Conservation (phyloP, 495 filamentous ascomycete species). For the Aspergillus haitiensis region DNA sequence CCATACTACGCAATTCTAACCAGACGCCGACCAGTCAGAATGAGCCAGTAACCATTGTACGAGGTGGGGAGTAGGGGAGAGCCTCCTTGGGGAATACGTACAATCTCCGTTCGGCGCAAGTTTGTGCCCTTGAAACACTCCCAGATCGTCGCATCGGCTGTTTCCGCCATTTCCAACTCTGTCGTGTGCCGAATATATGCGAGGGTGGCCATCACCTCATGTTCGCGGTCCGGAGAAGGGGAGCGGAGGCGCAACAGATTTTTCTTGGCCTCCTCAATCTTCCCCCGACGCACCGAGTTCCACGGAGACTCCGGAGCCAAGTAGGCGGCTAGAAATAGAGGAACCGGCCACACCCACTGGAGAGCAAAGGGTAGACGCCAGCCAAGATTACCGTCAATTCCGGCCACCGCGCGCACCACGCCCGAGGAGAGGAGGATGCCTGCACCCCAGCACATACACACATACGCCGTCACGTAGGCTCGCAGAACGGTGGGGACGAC, state of each 20-base stretch:
- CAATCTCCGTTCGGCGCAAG: constrained; percentile 43
- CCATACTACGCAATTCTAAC: constrained; percentile 44
- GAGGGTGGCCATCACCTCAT: constrained; percentile 57
- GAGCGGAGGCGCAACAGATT: constrained; percentile 35
- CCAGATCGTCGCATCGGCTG: constrained; percentile 30
- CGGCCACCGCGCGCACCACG: constrained; percentile 39
- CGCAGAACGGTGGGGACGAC: constrained; percentile 44
- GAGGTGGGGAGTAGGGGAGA: constrained; percentile 39
- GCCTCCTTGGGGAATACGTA: constrained; percentile 48
- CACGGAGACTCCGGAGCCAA: constrained; percentile 51
- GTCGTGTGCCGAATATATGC: constrained; percentile 41
- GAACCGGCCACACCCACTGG: constrained; percentile 57
- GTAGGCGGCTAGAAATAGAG: constrained; percentile 39
- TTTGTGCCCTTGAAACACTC: constrained; percentile 45
- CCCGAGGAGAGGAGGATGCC: constrained; percentile 54
- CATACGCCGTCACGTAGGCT: constrained; percentile 46
- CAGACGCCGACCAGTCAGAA: background rate
- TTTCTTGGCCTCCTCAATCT: constrained; percentile 48
- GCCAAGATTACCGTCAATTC: constrained; percentile 39
- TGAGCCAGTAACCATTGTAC: constrained; percentile 22
- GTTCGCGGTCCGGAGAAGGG: constrained; percentile 29
- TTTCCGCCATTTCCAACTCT: constrained; percentile 35
- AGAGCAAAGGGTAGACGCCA: constrained; percentile 56
- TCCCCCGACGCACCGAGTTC: constrained; percentile 42
- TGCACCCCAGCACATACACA: constrained; percentile 48